Conservation (phyloP, 495 filamentous ascomycete genomes). For the Penicillium verhagenii region DNA sequence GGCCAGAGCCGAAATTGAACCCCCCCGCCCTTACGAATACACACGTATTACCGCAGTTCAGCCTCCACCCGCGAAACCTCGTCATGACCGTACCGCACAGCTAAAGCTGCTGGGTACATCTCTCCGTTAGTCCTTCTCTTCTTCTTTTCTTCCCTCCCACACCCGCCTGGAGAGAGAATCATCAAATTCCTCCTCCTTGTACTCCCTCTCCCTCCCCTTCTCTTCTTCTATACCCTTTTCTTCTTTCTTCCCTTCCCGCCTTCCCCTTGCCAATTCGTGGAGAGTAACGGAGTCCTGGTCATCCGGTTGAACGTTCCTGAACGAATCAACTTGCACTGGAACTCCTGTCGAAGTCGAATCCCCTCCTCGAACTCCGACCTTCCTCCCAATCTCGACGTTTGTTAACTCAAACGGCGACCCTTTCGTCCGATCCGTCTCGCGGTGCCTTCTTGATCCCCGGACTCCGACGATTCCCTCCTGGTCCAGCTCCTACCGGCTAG, state of each 20-base stretch:
- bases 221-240: constrained; percentile 44
- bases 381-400: constrained; percentile 41
- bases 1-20: constrained; percentile 10
- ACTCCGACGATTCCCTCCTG: constrained; percentile 39
- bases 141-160: constrained; percentile 44
- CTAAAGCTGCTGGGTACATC: constrained; percentile 30
- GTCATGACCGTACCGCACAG: constrained; percentile 30
- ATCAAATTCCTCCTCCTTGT: constrained; percentile 36
- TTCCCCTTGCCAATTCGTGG: constrained; percentile 52
- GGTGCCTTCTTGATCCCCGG: constrained; percentile 37
- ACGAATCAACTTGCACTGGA: constrained; percentile 22
- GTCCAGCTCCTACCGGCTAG: constrained; percentile 48
- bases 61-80: constrained; percentile 27
- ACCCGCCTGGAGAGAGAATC: constrained; percentile 52
- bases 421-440: constrained; percentile 29
- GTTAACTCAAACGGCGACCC: constrained; percentile 50
- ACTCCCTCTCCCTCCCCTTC: constrained; percentile 30
- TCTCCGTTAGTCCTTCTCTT: constrained; percentile 39
- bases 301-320: constrained; percentile 15
- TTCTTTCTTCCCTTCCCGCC: constrained; percentile 53
- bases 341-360: constrained; percentile 50
- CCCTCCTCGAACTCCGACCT: constrained; percentile 42
- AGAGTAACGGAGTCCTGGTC: constrained; percentile 43
- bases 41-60: constrained; percentile 12
- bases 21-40: constrained; percentile 16